Conservation (phyloP, 2,329 filamentous ascomycete species). For the Botrytis byssoidea region DNA sequence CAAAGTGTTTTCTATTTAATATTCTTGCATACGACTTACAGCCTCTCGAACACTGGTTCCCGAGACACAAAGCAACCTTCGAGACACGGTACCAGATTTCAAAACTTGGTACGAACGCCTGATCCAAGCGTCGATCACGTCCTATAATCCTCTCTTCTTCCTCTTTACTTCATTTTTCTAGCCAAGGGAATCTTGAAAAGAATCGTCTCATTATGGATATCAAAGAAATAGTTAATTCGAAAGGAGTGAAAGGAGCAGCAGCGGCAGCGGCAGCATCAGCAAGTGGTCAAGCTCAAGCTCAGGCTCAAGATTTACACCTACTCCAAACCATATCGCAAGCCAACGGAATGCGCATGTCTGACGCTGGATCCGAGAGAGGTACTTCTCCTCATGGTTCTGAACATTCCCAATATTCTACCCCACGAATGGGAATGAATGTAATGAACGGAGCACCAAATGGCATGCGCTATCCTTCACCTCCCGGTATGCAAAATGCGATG, state of each 20-base stretch:
- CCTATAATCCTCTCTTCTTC: slow-evolving; percentile 31
- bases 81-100: slow-evolving; percentile 29
- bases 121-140: slow-evolving; percentile 35
- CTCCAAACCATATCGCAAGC: slow-evolving; percentile 40
- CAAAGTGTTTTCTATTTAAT: not conserved
- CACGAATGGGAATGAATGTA: slow-evolving; percentile 35
- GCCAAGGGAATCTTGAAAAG: slow-evolving; percentile 8
- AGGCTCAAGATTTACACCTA: slow-evolving; percentile 38
- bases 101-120: slow-evolving; percentile 37
- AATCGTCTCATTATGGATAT: slow-evolving; percentile 38
- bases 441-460: slow-evolving; percentile 35
- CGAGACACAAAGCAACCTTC: slow-evolving; percentile 34
- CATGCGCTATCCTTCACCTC: slow-evolving; percentile 40
- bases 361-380: slow-evolving; percentile 39
- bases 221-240: slow-evolving; percentile 41
- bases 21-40: slow-evolving; percentile 25
- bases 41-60: slow-evolving; percentile 29
- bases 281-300: slow-evolving; percentile 33
- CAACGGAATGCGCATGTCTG: slow-evolving; percentile 37
- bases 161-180: slow-evolving; percentile 1
- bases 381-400: slow-evolving; percentile 41
- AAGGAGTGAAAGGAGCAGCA: slow-evolving; percentile 35
- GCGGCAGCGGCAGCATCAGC: slow-evolving; percentile 36
- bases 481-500: slow-evolving; percentile 39
- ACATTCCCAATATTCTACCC: slow-evolving; percentile 39